These are phyloP conservation scores for Didymella pinodella DNA, from an alignment of 2,329 filamentous ascomycete genomes.

Conservation along the genomic window DNA sequence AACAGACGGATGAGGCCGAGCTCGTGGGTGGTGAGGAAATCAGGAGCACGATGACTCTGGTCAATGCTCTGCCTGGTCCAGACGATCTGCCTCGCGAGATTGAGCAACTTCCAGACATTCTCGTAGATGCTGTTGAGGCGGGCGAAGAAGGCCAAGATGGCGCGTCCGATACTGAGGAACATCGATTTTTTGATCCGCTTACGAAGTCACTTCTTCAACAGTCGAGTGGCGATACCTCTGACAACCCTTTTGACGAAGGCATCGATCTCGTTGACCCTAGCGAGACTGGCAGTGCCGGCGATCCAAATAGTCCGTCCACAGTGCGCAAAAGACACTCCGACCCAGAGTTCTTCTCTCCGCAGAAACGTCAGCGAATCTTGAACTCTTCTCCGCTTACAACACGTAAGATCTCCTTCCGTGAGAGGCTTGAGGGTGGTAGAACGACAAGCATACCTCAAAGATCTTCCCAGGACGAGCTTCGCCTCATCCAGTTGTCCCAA, in stretches of 20 bases:
- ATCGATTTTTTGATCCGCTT: slow-evolving; percentile 41
- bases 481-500: slow-evolving; percentile 49
- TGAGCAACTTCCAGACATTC: slow-evolving; percentile 16
- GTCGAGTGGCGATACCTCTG: slow-evolving; percentile 11
- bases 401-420: slow-evolving; percentile 24
- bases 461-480: slow-evolving; percentile 18
- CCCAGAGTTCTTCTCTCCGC: slow-evolving; percentile 15
- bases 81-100: background rate
- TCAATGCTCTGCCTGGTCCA: slow-evolving; percentile 11
- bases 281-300: slow-evolving; percentile 21
- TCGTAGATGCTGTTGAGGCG: slow-evolving; percentile 28
- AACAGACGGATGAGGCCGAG: background rate
- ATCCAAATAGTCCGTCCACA: slow-evolving; percentile 12
- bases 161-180: slow-evolving; percentile 32
- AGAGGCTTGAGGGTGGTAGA: slow-evolving; percentile 9
- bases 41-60: slow-evolving; percentile 13
- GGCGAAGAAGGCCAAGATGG: slow-evolving; percentile 32
- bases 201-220: slow-evolving; percentile 36
- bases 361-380: slow-evolving; percentile 28
- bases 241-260: slow-evolving; percentile 31
- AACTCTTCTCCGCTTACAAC: slow-evolving; percentile 17
- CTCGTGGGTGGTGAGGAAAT: slow-evolving; percentile 1
- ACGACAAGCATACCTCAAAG: slow-evolving; percentile 6
- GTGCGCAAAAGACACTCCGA: slow-evolving; percentile 34
- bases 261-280: slow-evolving; percentile 30